A percentile compares a stretch with the other conserved stretches of the same genome.
Evolutionary conservation across 2,329 filamentous ascomycete genomes (phyloP).

Genomic region (Hymenoscyphus scutula): DNA sequence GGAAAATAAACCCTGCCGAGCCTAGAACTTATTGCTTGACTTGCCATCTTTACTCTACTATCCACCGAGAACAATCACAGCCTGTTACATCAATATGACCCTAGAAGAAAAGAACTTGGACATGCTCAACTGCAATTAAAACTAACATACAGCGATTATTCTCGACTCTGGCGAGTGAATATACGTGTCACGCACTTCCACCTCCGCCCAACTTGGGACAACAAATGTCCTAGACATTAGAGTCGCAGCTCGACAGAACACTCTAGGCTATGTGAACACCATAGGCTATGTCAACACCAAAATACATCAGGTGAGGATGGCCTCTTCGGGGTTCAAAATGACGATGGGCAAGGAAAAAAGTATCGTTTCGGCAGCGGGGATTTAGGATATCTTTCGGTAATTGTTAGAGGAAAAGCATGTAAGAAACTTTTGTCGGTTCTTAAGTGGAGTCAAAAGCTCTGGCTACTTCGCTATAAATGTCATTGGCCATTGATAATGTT

Average conservation of each 20-base stretch:
- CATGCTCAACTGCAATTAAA: too few relatives aligned
- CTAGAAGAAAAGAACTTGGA: too few relatives aligned
- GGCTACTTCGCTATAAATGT: background rate
- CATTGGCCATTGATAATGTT: slow-evolving; percentile 37
- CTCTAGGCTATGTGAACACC: slow-evolving; percentile 38
- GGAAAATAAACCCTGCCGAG: too few relatives aligned
- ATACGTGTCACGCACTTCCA: slow-evolving; percentile 44
- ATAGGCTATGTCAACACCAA: slow-evolving; percentile 35
- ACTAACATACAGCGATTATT: slow-evolving; percentile 41
- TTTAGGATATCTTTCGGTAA: slow-evolving; percentile 9
- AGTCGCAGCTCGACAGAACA: slow-evolving; percentile 35
- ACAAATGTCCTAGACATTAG: slow-evolving; percentile 37
- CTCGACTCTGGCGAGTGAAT: slow-evolving; percentile 46
- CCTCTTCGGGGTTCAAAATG: slow-evolving; percentile 42
- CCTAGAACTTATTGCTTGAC: too few relatives aligned
- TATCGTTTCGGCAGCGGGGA: slow-evolving; percentile 6
- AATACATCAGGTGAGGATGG: slow-evolving; percentile 23
- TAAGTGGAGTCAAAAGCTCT: background rate
- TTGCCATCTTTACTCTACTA: too few relatives aligned
- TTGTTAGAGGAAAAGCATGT: slow-evolving; percentile 8
- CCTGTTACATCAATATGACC: too few relatives aligned
- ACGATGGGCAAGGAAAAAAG: slow-evolving; percentile 33
- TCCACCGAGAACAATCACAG: too few relatives aligned
- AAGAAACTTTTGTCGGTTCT: background rate
- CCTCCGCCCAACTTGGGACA: slow-evolving; percentile 40